These are phyloP conservation scores for Paramecium biaurelia DNA, from an alignment of 73 alveolate genomes.

Conservation along the genomic window DNA sequence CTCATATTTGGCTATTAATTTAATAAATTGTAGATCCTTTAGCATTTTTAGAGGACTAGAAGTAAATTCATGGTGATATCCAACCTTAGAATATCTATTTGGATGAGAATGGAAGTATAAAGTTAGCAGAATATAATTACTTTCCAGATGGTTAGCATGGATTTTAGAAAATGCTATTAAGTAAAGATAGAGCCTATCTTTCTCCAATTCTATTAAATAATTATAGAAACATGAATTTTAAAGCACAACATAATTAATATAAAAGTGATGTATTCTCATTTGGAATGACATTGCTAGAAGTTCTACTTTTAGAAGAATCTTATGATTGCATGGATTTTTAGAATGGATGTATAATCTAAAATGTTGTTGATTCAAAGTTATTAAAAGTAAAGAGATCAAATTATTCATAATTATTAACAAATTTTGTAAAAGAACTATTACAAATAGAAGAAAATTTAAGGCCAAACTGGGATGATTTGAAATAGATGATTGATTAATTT, in stretches of 20 bases:
- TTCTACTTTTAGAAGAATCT: neutral
- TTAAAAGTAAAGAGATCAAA: neutral
- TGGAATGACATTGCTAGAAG: neutral
- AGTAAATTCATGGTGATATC: conserved; percentile 25
- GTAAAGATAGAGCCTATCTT: conserved; percentile 18
- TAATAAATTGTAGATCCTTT: conserved; percentile 7
- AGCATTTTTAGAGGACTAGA: neutral
- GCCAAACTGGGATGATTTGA: conserved; percentile 5
- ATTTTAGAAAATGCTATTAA: conserved; percentile 4
- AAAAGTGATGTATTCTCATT: conserved; percentile 43
- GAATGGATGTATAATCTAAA: neutral
- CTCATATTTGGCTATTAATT: neutral
- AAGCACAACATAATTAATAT: neutral
- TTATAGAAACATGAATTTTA: neutral
- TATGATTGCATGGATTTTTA: conserved; percentile 39
- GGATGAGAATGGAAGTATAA: conserved; percentile 31
- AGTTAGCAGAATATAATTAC: neutral
- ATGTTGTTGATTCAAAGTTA: neutral
- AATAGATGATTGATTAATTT: conserved; percentile 3
- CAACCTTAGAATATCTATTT: neutral
- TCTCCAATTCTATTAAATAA: neutral
- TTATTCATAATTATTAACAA: conserved; percentile 1
- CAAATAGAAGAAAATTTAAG: neutral
- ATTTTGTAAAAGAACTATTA: conserved; percentile 16
- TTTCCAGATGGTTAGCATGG: conserved; percentile 31